phyloP scores from a whole-genome alignment of 2,329 filamentous ascomycete species.

The Aspergillus neoniger region DNA sequence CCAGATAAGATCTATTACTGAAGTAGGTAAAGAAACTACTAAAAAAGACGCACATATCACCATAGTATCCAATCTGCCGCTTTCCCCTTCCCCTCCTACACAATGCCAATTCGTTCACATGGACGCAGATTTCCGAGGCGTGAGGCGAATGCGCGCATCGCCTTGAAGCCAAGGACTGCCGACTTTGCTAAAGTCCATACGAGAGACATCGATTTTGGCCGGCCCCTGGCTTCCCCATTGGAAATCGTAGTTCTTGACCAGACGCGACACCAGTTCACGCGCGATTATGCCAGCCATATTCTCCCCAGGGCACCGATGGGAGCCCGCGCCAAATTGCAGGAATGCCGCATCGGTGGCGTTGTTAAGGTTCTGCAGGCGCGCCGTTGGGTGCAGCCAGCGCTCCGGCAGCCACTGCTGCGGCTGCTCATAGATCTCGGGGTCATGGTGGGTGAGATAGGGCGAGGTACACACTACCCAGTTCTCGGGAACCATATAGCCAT shows the following conservation, averaged over 20 bases:
- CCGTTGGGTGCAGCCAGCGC: background rate
- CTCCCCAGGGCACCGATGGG: slow-evolving; percentile 5
- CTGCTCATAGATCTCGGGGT: background rate
- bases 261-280: background rate
- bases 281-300: slow-evolving; percentile 5
- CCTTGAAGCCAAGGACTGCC: slow-evolving; percentile 9
- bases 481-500: background rate
- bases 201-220: background rate
- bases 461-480: slow-evolving; percentile 3
- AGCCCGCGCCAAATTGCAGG: background rate
- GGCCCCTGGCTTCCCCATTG: background rate
- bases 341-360: background rate
- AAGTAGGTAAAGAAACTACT: no score
- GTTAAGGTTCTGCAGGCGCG: background rate
- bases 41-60: background rate
- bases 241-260: background rate
- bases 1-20: no score
- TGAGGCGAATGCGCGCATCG: slow-evolving; percentile 4
- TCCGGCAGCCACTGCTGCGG: background rate
- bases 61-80: background rate
- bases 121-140: background rate
- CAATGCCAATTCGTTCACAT: background rate
- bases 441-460: slow-evolving; percentile 5
- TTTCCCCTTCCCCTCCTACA: background rate
- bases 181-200: slow-evolving; percentile 8